Base-by-base conservation (phyloP, 371 early-diverging fungal species). In the Vittaforma corneae region DNA sequence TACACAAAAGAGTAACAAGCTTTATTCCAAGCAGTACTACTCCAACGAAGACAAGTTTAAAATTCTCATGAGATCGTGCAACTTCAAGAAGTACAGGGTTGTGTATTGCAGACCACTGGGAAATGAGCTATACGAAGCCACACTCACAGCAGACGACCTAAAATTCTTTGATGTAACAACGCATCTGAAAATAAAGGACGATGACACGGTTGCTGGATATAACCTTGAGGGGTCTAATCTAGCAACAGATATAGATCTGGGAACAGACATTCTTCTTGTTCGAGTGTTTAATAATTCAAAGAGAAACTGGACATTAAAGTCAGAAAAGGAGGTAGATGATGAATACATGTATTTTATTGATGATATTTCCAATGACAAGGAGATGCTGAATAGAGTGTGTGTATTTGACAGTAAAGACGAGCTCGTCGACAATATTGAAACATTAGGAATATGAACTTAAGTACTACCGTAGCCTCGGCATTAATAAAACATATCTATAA, bases 271-370 rank as follows among this genome's bases (percentile, higher is more conserved):
- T 1, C 20, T 74, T 20, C 37, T 74, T n/a, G 67, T 71, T 0
- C 37, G 74, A 33, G 65, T 64, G 33, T 40, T 58, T 29, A 56
- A 60, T 16, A 44, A 32, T 24, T 14, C 28, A 3, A 24, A 65
- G 50, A 28, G 48, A 14, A 44, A 71, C 1, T 74, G 56, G 66
- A 59, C 51, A 44, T 29, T 71, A 53, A 63, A 71, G 32, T 24
- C 44, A 5, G 29, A 55, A 0, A 22, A 53, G 24, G 56, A 34
- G 3, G 32, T 24, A 18, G 44, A 50, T 29, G 45, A 53, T 26
- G 74, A 74, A 46, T 63, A 65, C 44, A 64, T 48, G 4, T 46
- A 64, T 20, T 74, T 71, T 57, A 28, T 74, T 4, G 74, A 74
- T 26, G 74, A 74, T 62, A 40, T 74, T 16, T 37, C 44, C 37